These are phyloP conservation scores for Cyphellophora europaea DNA, from an alignment of 2,329 filamentous ascomycete genomes.

Conservation along the genomic window DNA sequence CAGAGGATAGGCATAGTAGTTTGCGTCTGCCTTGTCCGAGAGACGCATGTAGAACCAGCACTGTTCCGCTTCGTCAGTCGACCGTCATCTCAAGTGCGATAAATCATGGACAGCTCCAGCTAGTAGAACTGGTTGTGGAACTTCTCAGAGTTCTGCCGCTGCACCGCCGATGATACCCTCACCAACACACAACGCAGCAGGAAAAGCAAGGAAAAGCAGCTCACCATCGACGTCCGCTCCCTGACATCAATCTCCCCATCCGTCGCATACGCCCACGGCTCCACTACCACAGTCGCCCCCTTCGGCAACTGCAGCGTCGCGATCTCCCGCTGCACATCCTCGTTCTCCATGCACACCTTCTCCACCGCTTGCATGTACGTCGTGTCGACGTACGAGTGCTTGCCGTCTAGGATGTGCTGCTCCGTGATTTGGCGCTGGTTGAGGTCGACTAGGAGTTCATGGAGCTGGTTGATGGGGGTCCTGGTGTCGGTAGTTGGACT, in stretches of 20 bases:
- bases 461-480: not conserved
- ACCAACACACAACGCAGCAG: no score
- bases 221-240: slow-evolving; percentile 37
- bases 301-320: slow-evolving; percentile 31
- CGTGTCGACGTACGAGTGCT: slow-evolving; percentile 38
- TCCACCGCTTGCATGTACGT: slow-evolving; percentile 40
- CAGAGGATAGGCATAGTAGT: slow-evolving; percentile 50
- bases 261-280: slow-evolving; percentile 46
- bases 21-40: slow-evolving; percentile 36
- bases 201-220: no score
- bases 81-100: no score
- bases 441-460: not conserved
- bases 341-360: slow-evolving; percentile 34
- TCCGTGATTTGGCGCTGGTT: slow-evolving; percentile 7
- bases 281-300: slow-evolving; percentile 35
- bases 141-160: no score
- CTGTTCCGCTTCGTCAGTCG: slow-evolving; percentile 8
- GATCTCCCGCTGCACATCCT: slow-evolving; percentile 33
- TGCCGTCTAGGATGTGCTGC: slow-evolving; percentile 27
- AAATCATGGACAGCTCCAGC: no score
- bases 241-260: slow-evolving; percentile 43
- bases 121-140: no score
- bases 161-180: no score
- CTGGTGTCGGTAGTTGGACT: not conserved
- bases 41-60: slow-evolving; percentile 33